Conservation (phyloP, 2,329 filamentous ascomycete genomes). For the Fusarium veterinarium region DNA sequence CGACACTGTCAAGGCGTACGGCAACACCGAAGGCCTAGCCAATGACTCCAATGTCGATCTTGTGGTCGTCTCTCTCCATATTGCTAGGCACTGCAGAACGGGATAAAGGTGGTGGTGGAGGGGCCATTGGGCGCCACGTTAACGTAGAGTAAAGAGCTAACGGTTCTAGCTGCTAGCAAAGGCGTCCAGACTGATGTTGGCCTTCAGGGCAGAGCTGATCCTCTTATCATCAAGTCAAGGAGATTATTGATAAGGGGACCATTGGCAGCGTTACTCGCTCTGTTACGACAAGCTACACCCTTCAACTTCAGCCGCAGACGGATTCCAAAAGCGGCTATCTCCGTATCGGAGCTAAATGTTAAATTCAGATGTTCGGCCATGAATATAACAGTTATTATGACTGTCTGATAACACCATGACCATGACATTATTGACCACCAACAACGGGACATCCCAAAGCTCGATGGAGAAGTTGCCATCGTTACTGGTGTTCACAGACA, state of each 20-base stretch:
- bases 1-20: not conserved
- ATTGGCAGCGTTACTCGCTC: not conserved
- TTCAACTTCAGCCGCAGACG: not conserved
- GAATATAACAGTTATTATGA: fast-evolving
- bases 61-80: no score
- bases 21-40: not conserved
- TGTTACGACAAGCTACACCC: not conserved
- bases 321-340: fast-evolving
- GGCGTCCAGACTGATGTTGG: not conserved
- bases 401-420: not conserved
- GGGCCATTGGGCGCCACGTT: not conserved
- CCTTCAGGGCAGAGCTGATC: no score
- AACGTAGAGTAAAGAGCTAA: not conserved
- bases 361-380: not conserved
- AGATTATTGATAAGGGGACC: not conserved
- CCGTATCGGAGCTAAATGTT: fast-evolving
- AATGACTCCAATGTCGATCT: not conserved
- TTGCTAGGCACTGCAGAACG: not conserved
- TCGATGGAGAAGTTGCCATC: not conserved
- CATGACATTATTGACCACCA: not conserved
- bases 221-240: not conserved
- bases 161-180: no score
- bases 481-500: not conserved
- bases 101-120: not conserved
- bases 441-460: not conserved